phyloP scores from a whole-genome alignment of 805 yeast species.

The Martiniozyma abietophila region DNA sequence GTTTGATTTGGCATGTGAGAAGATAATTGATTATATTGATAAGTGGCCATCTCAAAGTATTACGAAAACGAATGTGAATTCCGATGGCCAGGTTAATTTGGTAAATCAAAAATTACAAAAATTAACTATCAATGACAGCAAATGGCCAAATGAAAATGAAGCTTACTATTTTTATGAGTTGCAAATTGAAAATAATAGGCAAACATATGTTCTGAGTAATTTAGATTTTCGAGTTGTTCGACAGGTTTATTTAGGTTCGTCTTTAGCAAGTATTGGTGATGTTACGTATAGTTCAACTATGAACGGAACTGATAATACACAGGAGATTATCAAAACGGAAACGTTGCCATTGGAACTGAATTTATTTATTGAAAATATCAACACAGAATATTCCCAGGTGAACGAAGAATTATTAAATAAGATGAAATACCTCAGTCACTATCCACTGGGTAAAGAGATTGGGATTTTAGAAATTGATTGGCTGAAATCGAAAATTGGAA shows the following conservation, averaged over 20 bases:
- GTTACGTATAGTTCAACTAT: too few species aligned
- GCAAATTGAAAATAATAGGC: conserved; percentile 50
- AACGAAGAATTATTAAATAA: conserved; percentile 49
- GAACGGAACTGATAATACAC: too few species aligned
- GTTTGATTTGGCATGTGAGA: conserved; percentile 43
- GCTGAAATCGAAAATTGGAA: conserved; percentile 25
- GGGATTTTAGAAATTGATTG: conserved; percentile 85
- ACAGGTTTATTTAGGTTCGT: conserved; percentile 3
- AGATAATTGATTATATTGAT: conserved; percentile 33
- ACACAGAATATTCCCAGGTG: conserved; percentile 43
- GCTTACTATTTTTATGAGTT: conserved; percentile 66
- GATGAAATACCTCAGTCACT: conserved; percentile 66
- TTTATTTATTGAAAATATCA: conserved; percentile 53
- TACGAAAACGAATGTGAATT: too few species aligned
- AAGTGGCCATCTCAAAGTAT: background rate
- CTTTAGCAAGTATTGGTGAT: conserved; percentile 1
- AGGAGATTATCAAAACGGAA: conserved; percentile 42
- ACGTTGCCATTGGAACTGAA: conserved; percentile 59
- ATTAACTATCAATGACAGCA: too few species aligned
- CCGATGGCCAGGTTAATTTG: too few species aligned
- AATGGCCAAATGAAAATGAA: conserved; percentile 23
- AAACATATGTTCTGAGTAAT: conserved; percentile 62
- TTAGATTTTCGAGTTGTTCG: conserved; percentile 60
- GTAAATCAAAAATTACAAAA: background rate
- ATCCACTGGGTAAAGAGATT: conserved; percentile 78